Conservation (phyloP, 805 yeast species). For the Clavispora asparagi region DNA sequence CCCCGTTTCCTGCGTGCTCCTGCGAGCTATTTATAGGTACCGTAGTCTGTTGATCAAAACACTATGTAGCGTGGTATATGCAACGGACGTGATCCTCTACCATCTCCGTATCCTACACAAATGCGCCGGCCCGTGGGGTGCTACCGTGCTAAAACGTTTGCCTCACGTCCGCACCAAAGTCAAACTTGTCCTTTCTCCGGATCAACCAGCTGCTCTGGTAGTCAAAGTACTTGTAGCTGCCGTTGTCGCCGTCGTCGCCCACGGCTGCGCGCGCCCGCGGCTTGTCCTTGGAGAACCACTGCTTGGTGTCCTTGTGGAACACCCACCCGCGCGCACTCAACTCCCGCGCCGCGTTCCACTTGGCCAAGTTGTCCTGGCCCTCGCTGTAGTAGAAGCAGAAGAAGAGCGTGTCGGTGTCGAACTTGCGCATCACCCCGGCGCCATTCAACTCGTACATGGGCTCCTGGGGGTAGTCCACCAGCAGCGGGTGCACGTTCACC, state of each 20-base stretch:
- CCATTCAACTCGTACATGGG: slow-evolving; percentile 66
- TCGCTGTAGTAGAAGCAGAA: slow-evolving; percentile 85
- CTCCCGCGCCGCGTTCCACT: slow-evolving; percentile 68
- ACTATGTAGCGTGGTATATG: too few relatives aligned
- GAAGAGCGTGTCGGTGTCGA: slow-evolving; percentile 83
- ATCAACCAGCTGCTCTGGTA: slow-evolving; percentile 57
- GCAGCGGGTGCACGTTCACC: slow-evolving; percentile 80
- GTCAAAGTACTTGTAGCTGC: slow-evolving; percentile 76
- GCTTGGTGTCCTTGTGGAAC: slow-evolving; percentile 61
- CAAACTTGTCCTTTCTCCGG: slow-evolving; percentile 38
- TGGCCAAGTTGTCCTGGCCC: slow-evolving; percentile 28
- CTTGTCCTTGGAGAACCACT: slow-evolving; percentile 72
- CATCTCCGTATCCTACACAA: neutral
- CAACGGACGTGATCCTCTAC: too few relatives aligned
- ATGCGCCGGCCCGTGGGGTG: neutral
- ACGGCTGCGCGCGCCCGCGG: slow-evolving; percentile 21
- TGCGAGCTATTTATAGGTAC: too few relatives aligned
- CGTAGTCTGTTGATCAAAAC: too few relatives aligned
- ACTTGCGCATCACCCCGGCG: slow-evolving; percentile 55
- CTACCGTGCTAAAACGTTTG: slow-evolving; percentile 18
- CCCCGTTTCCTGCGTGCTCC: too few relatives aligned
- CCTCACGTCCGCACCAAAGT: slow-evolving; percentile 26
- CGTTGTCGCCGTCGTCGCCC: slow-evolving; percentile 28
- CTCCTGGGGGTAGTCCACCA: slow-evolving; percentile 84
- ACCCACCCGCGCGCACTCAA: slow-evolving; percentile 78